Evolutionary conservation across 1,284 basidiomycete genomes (phyloP).

Genomic region (Trichosporon sp.): DNA sequence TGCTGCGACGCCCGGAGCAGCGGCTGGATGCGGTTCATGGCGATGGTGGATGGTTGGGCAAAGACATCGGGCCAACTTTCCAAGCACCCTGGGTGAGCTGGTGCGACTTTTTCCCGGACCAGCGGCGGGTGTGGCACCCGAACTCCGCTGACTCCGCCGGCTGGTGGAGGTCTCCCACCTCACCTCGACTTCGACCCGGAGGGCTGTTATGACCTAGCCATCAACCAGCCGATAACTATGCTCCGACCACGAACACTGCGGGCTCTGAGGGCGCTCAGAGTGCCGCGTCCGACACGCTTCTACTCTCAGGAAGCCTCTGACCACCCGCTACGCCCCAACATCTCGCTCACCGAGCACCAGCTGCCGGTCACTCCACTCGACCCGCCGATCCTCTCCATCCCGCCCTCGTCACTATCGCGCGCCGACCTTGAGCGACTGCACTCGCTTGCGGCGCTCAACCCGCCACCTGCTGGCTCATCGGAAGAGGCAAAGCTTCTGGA

Average conservation of each 20-base stretch:
- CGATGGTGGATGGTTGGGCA: not conserved
- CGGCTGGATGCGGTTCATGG: constrained; percentile 1
- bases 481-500: constrained; percentile 12
- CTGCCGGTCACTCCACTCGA: constrained; percentile 12
- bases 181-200: not conserved
- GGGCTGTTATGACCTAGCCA: not conserved
- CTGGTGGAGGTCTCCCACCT: not conserved
- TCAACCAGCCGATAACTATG: not conserved
- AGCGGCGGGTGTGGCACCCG: not conserved
- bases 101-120: not conserved
- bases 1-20: constrained; percentile 6
- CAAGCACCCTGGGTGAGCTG: not conserved
- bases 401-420: constrained; percentile 3
- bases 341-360: constrained; percentile 7
- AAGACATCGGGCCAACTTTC: not conserved
- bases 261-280: not conserved
- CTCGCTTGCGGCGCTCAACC: constrained; percentile 16
- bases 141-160: not conserved
- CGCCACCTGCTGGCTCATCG: constrained; percentile 8
- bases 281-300: not conserved
- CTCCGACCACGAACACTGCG: not conserved
- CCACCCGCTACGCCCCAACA: constrained; percentile 7
- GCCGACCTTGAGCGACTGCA: constrained; percentile 13
- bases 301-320: not conserved
- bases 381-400: constrained; percentile 8